phyloP scores from a whole-genome alignment of 148 eudicot genomes.

The Dysphania ambrosioides region DNA sequence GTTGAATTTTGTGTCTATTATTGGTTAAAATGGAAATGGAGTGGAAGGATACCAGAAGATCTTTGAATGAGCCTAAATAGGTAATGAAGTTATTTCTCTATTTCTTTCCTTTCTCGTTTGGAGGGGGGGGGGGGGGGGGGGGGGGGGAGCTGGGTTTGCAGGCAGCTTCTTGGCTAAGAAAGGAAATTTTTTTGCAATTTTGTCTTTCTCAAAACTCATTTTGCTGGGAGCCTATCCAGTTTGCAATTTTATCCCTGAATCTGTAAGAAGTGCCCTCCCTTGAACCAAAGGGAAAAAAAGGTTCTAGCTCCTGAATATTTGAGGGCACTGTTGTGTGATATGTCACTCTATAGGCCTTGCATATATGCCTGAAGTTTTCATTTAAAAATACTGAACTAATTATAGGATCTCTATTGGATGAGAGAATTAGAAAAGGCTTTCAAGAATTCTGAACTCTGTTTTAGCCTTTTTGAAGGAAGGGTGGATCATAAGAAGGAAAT shows the following conservation, averaged over 20 bases:
- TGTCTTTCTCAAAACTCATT: neutral
- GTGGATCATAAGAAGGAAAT: neutral
- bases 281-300: no score
- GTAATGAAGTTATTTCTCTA: no score
- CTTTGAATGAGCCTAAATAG: neutral
- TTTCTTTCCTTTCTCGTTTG: neutral
- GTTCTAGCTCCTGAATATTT: no score
- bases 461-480: neutral
- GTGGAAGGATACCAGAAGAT: neutral
- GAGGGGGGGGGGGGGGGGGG: neutral
- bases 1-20: neutral
- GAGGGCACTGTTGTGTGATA: no score
- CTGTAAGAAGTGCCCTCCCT: no score
- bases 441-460: neutral
- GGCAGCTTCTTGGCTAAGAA: neutral
- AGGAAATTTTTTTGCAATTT: neutral
- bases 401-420: no score
- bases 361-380: neutral
- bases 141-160: no score
- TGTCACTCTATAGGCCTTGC: no score
- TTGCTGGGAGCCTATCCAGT: no score
- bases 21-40: neutral
- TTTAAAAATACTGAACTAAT: neutral
- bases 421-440: neutral
- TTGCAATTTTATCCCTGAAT: no score